Base-by-base conservation (phyloP, 176 grass and related monocot genomes). In the Rhynchospora tenuis region DNA sequence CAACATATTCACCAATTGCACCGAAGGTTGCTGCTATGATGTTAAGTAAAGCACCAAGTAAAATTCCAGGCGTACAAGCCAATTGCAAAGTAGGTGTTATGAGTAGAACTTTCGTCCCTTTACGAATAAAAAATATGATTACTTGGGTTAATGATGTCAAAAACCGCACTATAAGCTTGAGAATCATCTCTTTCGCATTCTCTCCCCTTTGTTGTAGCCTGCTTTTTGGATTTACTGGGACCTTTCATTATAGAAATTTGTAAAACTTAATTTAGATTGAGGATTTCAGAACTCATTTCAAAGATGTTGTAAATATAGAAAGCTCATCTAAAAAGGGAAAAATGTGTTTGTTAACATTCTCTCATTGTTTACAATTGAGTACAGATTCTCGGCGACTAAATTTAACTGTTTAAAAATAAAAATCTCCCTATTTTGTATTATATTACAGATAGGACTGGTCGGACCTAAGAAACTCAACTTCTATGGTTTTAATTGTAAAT, bases 161-260 rank as follows among this genome's bases (percentile, higher is more conserved):
- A 82, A 82, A 9, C 42, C 80, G 52, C 23, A 67, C 1, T 82
- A 52, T 29, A 48, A 82, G 60, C 59, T 82, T 82, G 33, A 82
- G 27, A 64, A 82, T 76, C 73, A 76, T 76, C 47, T 29, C 23
- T 48, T 14, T 9, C 4, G 29, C 20, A 26, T 10, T 46, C 10
- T 50, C 12, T 6, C 3, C 23, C 46, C 64, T 60, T 12, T 66
- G 33, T 17, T 14, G 12, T 67, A 38, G 48, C 11, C 11, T 12
- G 11, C 5, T 5, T 74, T 52, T 29, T 20, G 72, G 22, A 15
- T 76, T 76, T 55, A 76, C 29, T 76, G 73, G 3, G 23, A 68
- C 7, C 13, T 76, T 54, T 55, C 29, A 54, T 28, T 28, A 54
- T 50, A 50, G 24, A 29, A 76, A 76, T 1, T 28, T 24, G 7